A percentile compares a stretch with the other conserved stretches of the same genome.
Evolutionary conservation across 1,139 yeast species (phyloP).

Genomic region (Scheffersomyces segobiensis): DNA sequence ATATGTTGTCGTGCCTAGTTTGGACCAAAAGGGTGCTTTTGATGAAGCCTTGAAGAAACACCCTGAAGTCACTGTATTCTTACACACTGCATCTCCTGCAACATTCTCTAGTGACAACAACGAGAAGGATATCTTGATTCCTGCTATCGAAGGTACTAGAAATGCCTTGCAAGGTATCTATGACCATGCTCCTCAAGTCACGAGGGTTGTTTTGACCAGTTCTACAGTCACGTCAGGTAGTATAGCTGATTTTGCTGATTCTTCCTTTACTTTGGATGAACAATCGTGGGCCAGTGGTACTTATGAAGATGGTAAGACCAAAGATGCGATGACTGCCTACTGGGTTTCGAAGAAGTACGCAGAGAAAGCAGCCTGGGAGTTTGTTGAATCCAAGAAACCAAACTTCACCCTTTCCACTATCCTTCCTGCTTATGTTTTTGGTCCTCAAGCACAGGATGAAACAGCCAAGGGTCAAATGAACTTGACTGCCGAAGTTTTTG

Average conservation of each 20-base stretch:
- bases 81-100: slow-evolving; percentile 48
- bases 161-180: slow-evolving; percentile 20
- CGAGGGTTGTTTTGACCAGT: slow-evolving; percentile 41
- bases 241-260: slow-evolving; percentile 35
- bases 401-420: slow-evolving; percentile 22
- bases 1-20: slow-evolving; percentile 38
- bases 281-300: slow-evolving; percentile 38
- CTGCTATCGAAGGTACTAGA: slow-evolving; percentile 5
- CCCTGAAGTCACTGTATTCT: slow-evolving; percentile 30
- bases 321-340: slow-evolving; percentile 39
- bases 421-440: slow-evolving; percentile 39
- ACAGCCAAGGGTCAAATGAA: slow-evolving; percentile 26
- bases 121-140: slow-evolving; percentile 12
- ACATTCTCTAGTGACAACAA: slow-evolving; percentile 18
- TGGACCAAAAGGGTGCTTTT: slow-evolving; percentile 32
- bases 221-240: slow-evolving; percentile 46
- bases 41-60: slow-evolving; percentile 30
- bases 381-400: slow-evolving; percentile 20
- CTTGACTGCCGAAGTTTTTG: slow-evolving; percentile 35
- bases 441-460: slow-evolving; percentile 36
- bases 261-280: slow-evolving; percentile 32
- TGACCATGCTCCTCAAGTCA: slow-evolving; percentile 24
- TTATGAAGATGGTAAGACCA: slow-evolving; percentile 33
- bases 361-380: slow-evolving; percentile 35
- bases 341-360: slow-evolving; percentile 33